Evolutionary conservation across 768 basidiomycete species (phyloP).

Genomic region (Amanita rimosa): DNA sequence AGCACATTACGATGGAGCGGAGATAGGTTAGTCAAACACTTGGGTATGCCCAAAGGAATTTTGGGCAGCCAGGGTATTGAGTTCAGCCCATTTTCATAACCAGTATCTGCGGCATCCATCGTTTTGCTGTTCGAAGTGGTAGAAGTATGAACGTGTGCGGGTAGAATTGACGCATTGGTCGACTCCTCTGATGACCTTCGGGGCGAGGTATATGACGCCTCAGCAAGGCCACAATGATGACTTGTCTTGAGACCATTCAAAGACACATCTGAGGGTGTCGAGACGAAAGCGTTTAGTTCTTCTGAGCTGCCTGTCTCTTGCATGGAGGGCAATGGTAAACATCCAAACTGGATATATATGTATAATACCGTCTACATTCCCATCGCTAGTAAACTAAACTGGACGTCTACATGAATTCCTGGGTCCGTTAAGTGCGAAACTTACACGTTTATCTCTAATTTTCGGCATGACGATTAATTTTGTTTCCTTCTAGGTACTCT

Average conservation of each 20-base stretch:
- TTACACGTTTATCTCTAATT: too few species aligned
- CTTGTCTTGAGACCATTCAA: neutral
- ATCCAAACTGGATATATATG: neutral
- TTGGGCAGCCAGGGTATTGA: neutral
- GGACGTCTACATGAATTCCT: too few species aligned
- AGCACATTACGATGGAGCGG: constrained; percentile 57
- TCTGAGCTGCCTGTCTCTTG: neutral
- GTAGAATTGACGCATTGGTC: neutral
- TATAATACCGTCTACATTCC: neutral
- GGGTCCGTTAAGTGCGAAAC: too few species aligned
- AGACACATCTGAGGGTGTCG: neutral
- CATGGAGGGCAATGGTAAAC: neutral
- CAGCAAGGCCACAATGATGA: neutral
- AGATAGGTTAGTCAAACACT: neutral
- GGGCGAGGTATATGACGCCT: neutral
- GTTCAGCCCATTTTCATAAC: too few species aligned
- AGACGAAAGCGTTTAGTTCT: neutral
- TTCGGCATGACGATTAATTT: too few species aligned
- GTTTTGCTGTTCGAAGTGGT: neutral
- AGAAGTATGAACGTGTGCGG: neutral
- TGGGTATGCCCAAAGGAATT: neutral
- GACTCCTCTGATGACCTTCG: neutral
- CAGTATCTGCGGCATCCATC: neutral
- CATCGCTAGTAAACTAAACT: too few species aligned
- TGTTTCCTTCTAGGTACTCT: too few species aligned